phyloP scores from a whole-genome alignment of 257 asterid species.

The Phtheirospermum japonicum region DNA sequence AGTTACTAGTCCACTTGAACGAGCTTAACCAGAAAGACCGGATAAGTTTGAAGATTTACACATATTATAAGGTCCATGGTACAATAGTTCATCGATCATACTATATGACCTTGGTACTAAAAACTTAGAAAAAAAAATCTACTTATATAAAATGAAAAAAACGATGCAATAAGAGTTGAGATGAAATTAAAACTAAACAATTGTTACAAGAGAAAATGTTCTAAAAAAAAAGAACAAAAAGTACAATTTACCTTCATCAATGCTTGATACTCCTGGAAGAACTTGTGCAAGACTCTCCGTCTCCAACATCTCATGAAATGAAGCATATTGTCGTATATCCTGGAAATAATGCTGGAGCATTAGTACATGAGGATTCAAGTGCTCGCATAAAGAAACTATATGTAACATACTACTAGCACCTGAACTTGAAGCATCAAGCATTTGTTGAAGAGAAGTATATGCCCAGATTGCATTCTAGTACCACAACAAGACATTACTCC shows the following conservation, averaged over 20 bases:
- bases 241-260: conserved; percentile 92
- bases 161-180: neutral
- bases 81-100: neutral
- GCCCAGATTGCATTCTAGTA: conserved; percentile 57
- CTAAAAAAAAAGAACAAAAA: too few species aligned
- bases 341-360: conserved; percentile 35
- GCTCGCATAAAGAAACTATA: conserved; percentile 21
- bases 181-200: too few species aligned
- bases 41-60: neutral
- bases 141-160: too few species aligned
- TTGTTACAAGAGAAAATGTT: too few species aligned
- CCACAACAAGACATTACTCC: conserved; percentile 29
- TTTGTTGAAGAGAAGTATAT: conserved; percentile 62
- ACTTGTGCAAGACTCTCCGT: conserved; percentile 57
- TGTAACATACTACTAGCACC: conserved; percentile 48
- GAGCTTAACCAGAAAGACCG: neutral
- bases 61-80: neutral
- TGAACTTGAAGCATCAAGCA: conserved; percentile 74
- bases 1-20: neutral
- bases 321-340: conserved; percentile 65
- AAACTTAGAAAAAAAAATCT: too few species aligned
- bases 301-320: conserved; percentile 79
- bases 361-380: conserved; percentile 15
- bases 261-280: conserved; percentile 72
- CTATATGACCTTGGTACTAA: too few species aligned